These are phyloP conservation scores for Claviceps sp. DNA, from an alignment of 2,329 filamentous ascomycete species.

Conservation along the genomic window DNA sequence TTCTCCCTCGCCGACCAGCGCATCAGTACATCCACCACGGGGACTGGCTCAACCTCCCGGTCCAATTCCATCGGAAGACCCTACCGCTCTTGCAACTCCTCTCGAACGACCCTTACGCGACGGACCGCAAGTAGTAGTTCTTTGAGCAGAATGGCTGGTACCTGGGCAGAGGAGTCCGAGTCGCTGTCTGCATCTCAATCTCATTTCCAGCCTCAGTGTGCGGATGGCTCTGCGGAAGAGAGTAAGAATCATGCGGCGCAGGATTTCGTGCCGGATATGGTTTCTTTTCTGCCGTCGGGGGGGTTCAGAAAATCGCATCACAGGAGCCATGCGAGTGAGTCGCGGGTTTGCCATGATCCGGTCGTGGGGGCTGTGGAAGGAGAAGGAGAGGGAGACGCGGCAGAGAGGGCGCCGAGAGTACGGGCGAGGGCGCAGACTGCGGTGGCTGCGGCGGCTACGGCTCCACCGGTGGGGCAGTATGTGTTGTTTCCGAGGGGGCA, in stretches of 20 bases:
- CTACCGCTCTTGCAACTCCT: conserved; percentile 40
- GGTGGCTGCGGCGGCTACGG: conserved; percentile 24
- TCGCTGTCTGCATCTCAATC: conserved; percentile 11
- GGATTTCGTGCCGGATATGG: conserved; percentile 23
- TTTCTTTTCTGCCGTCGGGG: conserved; percentile 13
- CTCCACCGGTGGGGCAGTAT: conserved; percentile 33
- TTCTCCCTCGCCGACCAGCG: conserved; percentile 23
- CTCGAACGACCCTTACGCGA: conserved; percentile 39
- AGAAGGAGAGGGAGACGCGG: no score
- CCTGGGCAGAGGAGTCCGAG: conserved; percentile 20
- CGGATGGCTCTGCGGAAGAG: conserved; percentile 9
- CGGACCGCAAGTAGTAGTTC: conserved; percentile 40
- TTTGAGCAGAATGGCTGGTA: conserved; percentile 21
- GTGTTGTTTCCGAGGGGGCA: conserved; percentile 29
- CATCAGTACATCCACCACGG: conserved; percentile 42
- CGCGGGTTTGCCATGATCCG: conserved; percentile 18
- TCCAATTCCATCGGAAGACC: conserved; percentile 36
- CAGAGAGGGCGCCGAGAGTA: not conserved
- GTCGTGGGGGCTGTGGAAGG: conserved; percentile 18
- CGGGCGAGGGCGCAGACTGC: conserved; percentile 32
- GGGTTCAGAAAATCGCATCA: conserved; percentile 16
- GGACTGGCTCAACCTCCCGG: conserved; percentile 32
- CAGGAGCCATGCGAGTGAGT: conserved; percentile 26
- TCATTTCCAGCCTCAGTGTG: conserved; percentile 4
- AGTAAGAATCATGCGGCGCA: conserved; percentile 9